phyloP scores from a whole-genome alignment of 306 rosid genomes.

The Hylodesmum podocarpum region DNA sequence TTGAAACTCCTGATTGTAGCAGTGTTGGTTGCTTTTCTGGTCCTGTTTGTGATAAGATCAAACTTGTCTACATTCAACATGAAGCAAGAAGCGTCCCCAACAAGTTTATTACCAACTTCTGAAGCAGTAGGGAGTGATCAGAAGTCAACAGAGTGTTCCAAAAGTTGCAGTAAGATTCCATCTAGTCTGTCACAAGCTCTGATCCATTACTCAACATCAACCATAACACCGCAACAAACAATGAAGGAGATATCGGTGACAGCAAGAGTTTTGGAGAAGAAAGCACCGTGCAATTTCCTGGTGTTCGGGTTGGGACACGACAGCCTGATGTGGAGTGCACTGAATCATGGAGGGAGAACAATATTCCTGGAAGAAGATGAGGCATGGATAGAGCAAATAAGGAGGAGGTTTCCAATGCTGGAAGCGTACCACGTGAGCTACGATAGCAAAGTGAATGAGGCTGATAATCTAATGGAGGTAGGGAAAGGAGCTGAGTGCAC shows the following conservation, averaged over 20 bases:
- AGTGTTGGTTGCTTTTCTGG: slow-evolving; percentile 40
- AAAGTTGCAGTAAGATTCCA: slow-evolving; percentile 54
- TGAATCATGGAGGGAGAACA: slow-evolving; percentile 64
- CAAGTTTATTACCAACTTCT: no score
- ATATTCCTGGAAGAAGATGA: slow-evolving; percentile 77
- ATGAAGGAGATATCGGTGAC: slow-evolving; percentile 64
- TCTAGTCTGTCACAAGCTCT: slow-evolving; percentile 50
- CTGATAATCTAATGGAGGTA: slow-evolving; percentile 56
- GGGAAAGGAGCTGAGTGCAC: slow-evolving; percentile 66
- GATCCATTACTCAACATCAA: slow-evolving; percentile 74
- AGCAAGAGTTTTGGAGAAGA: slow-evolving; percentile 44
- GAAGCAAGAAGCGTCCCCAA: not conserved
- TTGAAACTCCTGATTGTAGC: slow-evolving; percentile 54
- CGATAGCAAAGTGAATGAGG: slow-evolving; percentile 66
- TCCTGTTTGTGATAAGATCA: slow-evolving; percentile 61
- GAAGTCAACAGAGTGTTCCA: slow-evolving; percentile 25
- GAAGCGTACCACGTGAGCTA: slow-evolving; percentile 63
- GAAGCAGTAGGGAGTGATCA: no score
- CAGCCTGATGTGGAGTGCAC: slow-evolving; percentile 83
- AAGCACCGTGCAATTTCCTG: slow-evolving; percentile 77
- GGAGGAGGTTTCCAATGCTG: slow-evolving; percentile 48
- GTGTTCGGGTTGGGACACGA: slow-evolving; percentile 83
- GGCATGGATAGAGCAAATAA: slow-evolving; percentile 66
- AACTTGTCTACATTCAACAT: slow-evolving; percentile 26
- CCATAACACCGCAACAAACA: slow-evolving; percentile 76